Percentiles rank a stretch among this genome's conserved stretches.
These are phyloP conservation scores for Pueraria montana DNA, from an alignment of 306 rosid species.

Conservation along the genomic window DNA sequence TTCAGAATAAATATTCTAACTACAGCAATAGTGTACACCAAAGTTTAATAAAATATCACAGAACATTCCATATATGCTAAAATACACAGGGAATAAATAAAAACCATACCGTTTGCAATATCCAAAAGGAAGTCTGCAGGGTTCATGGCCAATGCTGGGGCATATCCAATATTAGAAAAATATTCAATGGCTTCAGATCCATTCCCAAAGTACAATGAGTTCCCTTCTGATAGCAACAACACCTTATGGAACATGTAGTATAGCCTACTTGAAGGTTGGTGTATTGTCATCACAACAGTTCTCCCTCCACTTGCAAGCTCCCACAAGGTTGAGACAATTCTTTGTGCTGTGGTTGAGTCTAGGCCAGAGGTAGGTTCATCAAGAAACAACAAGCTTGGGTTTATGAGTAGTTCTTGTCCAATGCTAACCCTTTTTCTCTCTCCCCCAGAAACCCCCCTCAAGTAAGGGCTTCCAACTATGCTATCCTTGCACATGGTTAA, in stretches of 20 bases:
- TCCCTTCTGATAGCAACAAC: constrained; percentile 72
- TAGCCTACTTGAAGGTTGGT: constrained; percentile 82
- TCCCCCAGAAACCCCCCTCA: constrained; percentile 85
- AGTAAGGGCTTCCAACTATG: constrained; percentile 52
- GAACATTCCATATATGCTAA: neutral
- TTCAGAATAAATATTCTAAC: neutral
- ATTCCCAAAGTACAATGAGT: constrained; percentile 70
- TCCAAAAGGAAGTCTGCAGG: constrained; percentile 85
- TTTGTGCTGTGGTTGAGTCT: constrained; percentile 80
- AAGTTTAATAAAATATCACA: neutral
- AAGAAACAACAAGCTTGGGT: constrained; percentile 76
- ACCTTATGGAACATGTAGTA: constrained; percentile 81
- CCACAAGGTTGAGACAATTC: constrained; percentile 69
- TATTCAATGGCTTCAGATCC: constrained; percentile 71
- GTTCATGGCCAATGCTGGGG: constrained; percentile 74
- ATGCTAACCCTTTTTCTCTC: constrained; percentile 89
- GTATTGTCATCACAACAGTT: constrained; percentile 80
- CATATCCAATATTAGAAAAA: constrained; percentile 65
- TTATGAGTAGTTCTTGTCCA: constrained; percentile 80
- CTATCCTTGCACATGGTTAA: constrained; percentile 68
- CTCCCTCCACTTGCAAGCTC: constrained; percentile 72
- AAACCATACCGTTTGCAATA: constrained; percentile 76
- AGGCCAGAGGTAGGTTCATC: constrained; percentile 92
- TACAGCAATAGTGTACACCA: neutral
- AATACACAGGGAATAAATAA: neutral